These are phyloP conservation scores for Clausena lansium DNA, from an alignment of 345 rosid species.

Conservation along the genomic window DNA sequence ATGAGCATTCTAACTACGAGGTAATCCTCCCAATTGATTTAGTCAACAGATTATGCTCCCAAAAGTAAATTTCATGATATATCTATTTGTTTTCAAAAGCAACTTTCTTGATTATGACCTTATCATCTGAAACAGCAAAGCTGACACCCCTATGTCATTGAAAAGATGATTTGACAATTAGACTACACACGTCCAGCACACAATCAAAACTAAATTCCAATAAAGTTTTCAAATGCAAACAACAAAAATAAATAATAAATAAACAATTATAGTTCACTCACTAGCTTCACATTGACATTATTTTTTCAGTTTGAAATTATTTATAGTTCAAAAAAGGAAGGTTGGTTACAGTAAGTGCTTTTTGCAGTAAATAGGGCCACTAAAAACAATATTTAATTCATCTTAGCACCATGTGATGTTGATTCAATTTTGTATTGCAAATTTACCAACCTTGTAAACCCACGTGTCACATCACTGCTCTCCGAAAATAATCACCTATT, in stretches of 20 bases:
- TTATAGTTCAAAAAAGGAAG: neutral
- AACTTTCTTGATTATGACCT: neutral
- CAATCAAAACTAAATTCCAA: neutral
- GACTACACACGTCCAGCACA: neutral
- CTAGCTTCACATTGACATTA: neutral
- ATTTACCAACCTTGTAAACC: conserved; percentile 1
- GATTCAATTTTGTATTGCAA: neutral
- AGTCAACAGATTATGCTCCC: neutral
- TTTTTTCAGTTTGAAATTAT: neutral
- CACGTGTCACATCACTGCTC: neutral
- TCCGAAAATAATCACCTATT: neutral
- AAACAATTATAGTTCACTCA: neutral
- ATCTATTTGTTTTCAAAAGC: neutral
- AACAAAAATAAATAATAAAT: neutral
- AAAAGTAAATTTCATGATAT: neutral
- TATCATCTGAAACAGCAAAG: neutral
- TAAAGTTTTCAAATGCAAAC: neutral
- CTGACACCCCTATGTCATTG: neutral
- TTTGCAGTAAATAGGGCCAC: neutral
- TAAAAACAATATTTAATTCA: neutral
- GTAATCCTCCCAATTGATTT: neutral
- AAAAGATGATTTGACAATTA: neutral
- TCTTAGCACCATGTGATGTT: neutral
- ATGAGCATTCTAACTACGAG: neutral
- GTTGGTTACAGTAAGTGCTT: neutral